Evolutionary conservation across 1,139 yeast genomes (phyloP).

Genomic region (Hansenula lynferdii): DNA sequence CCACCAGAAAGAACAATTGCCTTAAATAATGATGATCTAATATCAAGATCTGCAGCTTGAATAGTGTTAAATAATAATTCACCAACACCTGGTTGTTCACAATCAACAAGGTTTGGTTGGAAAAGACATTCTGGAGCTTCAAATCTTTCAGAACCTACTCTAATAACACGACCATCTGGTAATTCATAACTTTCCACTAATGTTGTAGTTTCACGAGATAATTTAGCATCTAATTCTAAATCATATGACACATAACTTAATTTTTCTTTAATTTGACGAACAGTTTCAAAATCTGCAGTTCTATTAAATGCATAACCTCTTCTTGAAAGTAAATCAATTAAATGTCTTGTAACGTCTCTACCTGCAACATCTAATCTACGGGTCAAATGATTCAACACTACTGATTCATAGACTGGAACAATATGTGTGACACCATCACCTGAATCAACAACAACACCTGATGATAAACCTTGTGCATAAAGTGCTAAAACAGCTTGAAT

Average conservation of each 20-base stretch:
- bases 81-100: conserved; percentile 96
- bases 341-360: conserved; percentile 92
- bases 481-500: conserved; percentile 97
- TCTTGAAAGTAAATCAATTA: conserved; percentile 84
- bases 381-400: conserved; percentile 89
- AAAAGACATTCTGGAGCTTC: conserved; percentile 98
- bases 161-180: conserved; percentile 94
- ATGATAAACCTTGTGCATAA: conserved; percentile 94
- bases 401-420: conserved; percentile 97
- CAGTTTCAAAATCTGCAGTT: conserved; percentile 98
- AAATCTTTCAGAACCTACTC: conserved; percentile 92
- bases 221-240: conserved; percentile 78
- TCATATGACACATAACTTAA: conserved; percentile 94
- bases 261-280: conserved; percentile 95
- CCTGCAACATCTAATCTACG: conserved; percentile 96
- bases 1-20: conserved; percentile 97
- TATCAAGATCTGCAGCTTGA: conserved; percentile 92
- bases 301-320: conserved; percentile 98
- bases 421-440: conserved; percentile 96
- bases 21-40: conserved; percentile 81
- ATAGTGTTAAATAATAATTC: conserved; percentile 88
- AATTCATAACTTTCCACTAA: conserved; percentile 87
- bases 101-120: conserved; percentile 96
- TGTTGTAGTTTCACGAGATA: conserved; percentile 92
- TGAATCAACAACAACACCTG: conserved; percentile 98